phyloP scores from a whole-genome alignment of 169 alveolate genomes.

The Plasmodium knowlesi region DNA sequence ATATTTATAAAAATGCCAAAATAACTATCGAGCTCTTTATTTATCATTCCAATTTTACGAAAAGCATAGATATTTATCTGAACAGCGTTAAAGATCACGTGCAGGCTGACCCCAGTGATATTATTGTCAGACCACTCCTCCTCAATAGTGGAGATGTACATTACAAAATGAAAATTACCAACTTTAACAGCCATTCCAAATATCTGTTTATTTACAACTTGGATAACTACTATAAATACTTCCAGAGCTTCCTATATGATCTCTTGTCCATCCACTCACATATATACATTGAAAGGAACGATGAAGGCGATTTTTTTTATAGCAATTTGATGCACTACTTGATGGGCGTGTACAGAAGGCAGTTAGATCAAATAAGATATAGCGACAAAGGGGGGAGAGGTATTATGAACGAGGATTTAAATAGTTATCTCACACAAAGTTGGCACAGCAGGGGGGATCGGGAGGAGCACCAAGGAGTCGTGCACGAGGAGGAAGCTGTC shows the following conservation, averaged over 20 bases:
- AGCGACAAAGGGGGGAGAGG: neutral
- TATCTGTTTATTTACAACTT: slow-evolving; percentile 33
- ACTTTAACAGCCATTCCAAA: slow-evolving; percentile 24
- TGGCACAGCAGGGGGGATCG: neutral
- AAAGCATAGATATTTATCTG: slow-evolving; percentile 32
- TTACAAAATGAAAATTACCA: slow-evolving; percentile 29
- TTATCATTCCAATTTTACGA: slow-evolving; percentile 46
- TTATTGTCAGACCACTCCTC: slow-evolving; percentile 28
- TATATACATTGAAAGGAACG: slow-evolving; percentile 48
- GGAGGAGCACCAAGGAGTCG: neutral
- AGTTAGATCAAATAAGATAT: slow-evolving; percentile 21
- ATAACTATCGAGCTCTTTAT: slow-evolving; percentile 27
- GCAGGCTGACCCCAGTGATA: slow-evolving; percentile 20
- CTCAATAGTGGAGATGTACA: slow-evolving; percentile 38
- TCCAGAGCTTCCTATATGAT: slow-evolving; percentile 55
- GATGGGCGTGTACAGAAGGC: slow-evolving; percentile 33
- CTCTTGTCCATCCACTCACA: slow-evolving; percentile 34
- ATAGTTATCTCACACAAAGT: neutral
- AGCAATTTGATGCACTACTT: slow-evolving; percentile 31
- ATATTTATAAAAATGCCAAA: slow-evolving; percentile 57
- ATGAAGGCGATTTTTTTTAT: slow-evolving; percentile 42
- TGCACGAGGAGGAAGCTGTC: neutral
- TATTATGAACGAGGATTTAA: neutral
- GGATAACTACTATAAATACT: slow-evolving; percentile 52
- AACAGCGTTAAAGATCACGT: slow-evolving; percentile 37